Evolutionary conservation across 2,329 filamentous ascomycete species (phyloP).

Genomic region (Fusarium nodosum): DNA sequence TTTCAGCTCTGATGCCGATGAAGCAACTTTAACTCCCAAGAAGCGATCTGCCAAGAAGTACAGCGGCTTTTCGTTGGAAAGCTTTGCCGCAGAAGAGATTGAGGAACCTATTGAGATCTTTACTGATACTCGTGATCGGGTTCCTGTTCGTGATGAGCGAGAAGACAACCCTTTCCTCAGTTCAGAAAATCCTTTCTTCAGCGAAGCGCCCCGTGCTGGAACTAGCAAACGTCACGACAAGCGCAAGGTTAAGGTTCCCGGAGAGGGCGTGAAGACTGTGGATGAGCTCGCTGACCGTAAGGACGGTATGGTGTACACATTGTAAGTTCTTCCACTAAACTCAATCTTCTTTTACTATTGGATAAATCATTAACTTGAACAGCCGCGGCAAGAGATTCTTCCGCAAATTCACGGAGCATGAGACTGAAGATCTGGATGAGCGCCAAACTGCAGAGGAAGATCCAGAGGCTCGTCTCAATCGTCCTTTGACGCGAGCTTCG

Average conservation of each 20-base stretch:
- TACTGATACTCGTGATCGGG: slow-evolving; percentile 82
- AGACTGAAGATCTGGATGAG: slow-evolving; percentile 52
- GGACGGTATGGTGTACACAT: slow-evolving; percentile 81
- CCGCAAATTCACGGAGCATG: slow-evolving; percentile 71
- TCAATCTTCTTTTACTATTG: not conserved
- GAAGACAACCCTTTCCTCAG: slow-evolving; percentile 79
- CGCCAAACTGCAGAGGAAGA: slow-evolving; percentile 55
- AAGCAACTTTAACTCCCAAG: slow-evolving; percentile 70
- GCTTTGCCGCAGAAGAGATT: slow-evolving; percentile 69
- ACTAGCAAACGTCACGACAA: slow-evolving; percentile 66
- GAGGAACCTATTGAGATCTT: slow-evolving; percentile 77
- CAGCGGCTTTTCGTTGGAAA: slow-evolving; percentile 67
- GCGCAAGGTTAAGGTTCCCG: slow-evolving; percentile 67
- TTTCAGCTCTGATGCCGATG: slow-evolving; percentile 71
- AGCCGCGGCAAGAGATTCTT: slow-evolving; percentile 86
- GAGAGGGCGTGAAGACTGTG: slow-evolving; percentile 70
- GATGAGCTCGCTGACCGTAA: slow-evolving; percentile 74
- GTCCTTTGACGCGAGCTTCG: slow-evolving; percentile 73
- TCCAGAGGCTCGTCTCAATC: slow-evolving; percentile 53
- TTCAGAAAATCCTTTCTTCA: slow-evolving; percentile 79
- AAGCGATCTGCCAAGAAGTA: slow-evolving; percentile 71
- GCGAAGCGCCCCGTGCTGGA: slow-evolving; percentile 57
- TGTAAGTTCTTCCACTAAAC: slow-evolving; percentile 70
- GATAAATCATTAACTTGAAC: slow-evolving; percentile 37
- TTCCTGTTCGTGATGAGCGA: slow-evolving; percentile 76